phyloP scores from a whole-genome alignment of 495 filamentous ascomycete species.

The Penicillium subrubescens region DNA sequence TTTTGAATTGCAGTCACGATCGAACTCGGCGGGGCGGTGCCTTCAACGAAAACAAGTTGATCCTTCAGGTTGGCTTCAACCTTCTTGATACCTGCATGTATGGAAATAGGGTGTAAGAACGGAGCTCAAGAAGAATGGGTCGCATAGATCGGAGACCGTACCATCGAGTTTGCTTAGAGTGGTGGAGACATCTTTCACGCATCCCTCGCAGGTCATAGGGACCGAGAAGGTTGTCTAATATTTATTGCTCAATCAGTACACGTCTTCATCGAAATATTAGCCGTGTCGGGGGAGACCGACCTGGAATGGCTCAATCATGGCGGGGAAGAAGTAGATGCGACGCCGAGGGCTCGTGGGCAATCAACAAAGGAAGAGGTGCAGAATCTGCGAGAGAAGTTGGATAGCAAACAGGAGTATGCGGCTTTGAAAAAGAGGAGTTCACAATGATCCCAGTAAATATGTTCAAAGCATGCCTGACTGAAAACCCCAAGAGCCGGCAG shows the following conservation, averaged over 20 bases:
- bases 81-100: slow-evolving; percentile 45
- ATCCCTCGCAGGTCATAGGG: slow-evolving; percentile 85
- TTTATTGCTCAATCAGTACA: slow-evolving; percentile 1
- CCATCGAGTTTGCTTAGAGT: slow-evolving; percentile 73
- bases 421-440: neutral
- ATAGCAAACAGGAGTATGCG: neutral
- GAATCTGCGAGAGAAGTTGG: neutral
- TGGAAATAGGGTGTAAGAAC: neutral
- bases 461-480: slow-evolving; percentile 5
- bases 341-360: neutral
- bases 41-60: slow-evolving; percentile 49
- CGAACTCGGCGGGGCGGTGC: slow-evolving; percentile 76
- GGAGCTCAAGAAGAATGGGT: neutral
- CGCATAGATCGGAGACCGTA: slow-evolving; percentile 28
- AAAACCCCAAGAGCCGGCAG: neutral
- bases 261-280: neutral
- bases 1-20: slow-evolving; percentile 87
- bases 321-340: slow-evolving; percentile 25
- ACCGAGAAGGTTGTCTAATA: slow-evolving; percentile 88
- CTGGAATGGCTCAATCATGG: slow-evolving; percentile 63
- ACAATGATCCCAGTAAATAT: neutral
- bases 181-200: slow-evolving; percentile 79
- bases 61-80: slow-evolving; percentile 51
- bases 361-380: neutral
- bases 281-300: slow-evolving; percentile 31